phyloP scores from a whole-genome alignment of 1,284 basidiomycete genomes.

The Malassezia dermatis region DNA sequence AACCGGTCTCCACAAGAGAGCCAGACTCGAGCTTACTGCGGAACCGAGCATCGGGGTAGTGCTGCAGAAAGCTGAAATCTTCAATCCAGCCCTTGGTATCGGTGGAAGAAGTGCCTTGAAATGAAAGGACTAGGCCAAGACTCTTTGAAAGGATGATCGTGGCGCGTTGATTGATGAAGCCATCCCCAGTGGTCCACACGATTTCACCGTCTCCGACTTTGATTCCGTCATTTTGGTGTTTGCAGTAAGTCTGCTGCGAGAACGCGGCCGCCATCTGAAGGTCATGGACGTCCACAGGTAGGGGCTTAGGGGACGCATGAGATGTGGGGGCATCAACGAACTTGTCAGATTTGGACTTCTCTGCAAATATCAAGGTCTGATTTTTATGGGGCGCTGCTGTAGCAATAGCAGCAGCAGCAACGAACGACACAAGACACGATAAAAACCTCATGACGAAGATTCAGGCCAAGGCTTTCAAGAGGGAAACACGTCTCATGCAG shows the following conservation, averaged over 20 bases:
- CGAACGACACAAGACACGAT: too few species aligned
- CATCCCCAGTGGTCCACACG: conserved; percentile 9
- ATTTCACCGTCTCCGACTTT: conserved; percentile 13
- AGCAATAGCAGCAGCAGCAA: too few species aligned
- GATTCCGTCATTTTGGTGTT: not conserved
- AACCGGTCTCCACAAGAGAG: not conserved
- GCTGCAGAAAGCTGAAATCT: not conserved
- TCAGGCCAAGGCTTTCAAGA: too few species aligned
- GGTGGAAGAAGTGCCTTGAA: conserved; percentile 3
- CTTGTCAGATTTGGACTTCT: not conserved
- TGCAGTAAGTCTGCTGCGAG: conserved; percentile 15
- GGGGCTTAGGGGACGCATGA: not conserved
- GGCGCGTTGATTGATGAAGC: conserved; percentile 12
- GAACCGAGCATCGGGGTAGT: not conserved
- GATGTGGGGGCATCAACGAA: not conserved
- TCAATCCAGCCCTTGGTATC: not conserved
- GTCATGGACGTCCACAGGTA: not conserved
- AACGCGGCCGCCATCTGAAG: conserved; percentile 3
- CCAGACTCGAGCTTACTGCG: not conserved
- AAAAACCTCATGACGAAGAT: too few species aligned
- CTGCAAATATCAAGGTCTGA: not conserved
- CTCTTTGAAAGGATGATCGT: conserved; percentile 12
- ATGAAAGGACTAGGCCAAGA: conserved; percentile 9
- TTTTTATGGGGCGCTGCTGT: not conserved
- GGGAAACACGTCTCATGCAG: too few species aligned